phyloP scores from a whole-genome alignment of 2,329 filamentous ascomycete genomes.

The Colletotrichum simmondsii region DNA sequence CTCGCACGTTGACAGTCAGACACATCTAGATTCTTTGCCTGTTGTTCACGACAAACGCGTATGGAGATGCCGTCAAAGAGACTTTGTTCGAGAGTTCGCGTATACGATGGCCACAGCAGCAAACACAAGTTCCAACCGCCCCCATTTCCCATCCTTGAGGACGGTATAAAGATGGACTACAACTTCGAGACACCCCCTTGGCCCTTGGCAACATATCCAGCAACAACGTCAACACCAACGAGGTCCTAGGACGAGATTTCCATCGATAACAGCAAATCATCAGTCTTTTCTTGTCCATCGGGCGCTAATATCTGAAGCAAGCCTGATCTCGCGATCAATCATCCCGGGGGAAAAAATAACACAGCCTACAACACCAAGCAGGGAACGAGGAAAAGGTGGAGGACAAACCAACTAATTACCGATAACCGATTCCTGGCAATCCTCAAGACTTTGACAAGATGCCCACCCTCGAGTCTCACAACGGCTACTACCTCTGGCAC shows the following conservation, averaged over 20 bases:
- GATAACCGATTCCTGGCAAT: background rate
- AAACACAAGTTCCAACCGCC: too few relatives aligned
- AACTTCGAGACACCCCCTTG: background rate
- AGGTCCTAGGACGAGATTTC: background rate
- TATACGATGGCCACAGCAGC: background rate
- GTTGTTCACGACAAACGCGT: constrained; percentile 12
- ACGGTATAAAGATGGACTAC: background rate
- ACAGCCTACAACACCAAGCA: background rate
- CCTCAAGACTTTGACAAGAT: constrained; percentile 20
- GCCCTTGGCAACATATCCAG: background rate
- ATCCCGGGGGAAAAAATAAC: background rate
- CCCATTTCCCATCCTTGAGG: too few relatives aligned
- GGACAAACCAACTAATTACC: background rate
- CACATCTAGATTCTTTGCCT: background rate
- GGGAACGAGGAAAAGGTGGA: background rate
- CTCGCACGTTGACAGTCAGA: background rate
- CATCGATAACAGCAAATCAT: background rate
- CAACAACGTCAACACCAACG: background rate
- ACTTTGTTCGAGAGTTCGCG: background rate
- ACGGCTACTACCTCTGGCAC: constrained; percentile 48
- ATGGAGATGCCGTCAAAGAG: constrained; percentile 7
- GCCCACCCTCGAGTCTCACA: constrained; percentile 44
- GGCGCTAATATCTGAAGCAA: background rate
- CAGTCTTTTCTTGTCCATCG: background rate
- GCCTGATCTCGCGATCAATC: background rate